These are phyloP conservation scores for Kitagawia praeruptora DNA, from an alignment of 129 eudicot genomes.

Conservation along the genomic window DNA sequence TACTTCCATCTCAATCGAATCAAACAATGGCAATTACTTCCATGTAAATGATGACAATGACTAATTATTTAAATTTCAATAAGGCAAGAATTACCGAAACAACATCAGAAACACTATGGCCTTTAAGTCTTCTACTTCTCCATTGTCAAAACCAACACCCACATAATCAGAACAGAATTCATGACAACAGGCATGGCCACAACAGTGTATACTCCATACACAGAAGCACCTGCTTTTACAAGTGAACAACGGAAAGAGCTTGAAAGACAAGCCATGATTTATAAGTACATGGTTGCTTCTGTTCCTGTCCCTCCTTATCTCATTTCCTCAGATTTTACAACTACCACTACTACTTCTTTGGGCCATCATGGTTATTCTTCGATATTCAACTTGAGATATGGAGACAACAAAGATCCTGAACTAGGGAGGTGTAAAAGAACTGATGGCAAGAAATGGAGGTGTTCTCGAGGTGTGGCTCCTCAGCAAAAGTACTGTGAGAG, in stretches of 20 bases:
- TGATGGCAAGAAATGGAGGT: constrained; percentile 76
- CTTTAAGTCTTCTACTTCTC: too few relatives aligned
- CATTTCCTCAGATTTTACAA: constrained; percentile 20
- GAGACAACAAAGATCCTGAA: constrained; percentile 36
- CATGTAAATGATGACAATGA: too few relatives aligned
- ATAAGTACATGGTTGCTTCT: constrained; percentile 60
- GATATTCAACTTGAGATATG: constrained; percentile 18
- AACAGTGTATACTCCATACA: constrained; percentile 19
- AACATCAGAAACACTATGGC: too few relatives aligned
- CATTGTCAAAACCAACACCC: too few relatives aligned
- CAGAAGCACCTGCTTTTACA: constrained; percentile 31
- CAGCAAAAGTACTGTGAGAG: constrained; percentile 64
- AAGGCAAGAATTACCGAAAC: too few relatives aligned
- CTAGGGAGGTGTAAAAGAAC: constrained; percentile 63
- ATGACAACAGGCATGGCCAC: constrained; percentile 34
- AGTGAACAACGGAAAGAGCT: constrained; percentile 65
- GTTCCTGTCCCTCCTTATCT: constrained; percentile 64
- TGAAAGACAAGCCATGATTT: constrained; percentile 68
- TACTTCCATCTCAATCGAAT: too few relatives aligned
- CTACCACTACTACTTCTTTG: constrained; percentile 9
- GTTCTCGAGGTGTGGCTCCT: constrained; percentile 62
- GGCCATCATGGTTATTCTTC: constrained; percentile 2
- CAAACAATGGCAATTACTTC: too few relatives aligned
- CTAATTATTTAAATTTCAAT: too few relatives aligned
- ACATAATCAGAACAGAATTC: too few relatives aligned